phyloP scores from a whole-genome alignment of 148 eudicot genomes.

The Spergularia bocconei region DNA sequence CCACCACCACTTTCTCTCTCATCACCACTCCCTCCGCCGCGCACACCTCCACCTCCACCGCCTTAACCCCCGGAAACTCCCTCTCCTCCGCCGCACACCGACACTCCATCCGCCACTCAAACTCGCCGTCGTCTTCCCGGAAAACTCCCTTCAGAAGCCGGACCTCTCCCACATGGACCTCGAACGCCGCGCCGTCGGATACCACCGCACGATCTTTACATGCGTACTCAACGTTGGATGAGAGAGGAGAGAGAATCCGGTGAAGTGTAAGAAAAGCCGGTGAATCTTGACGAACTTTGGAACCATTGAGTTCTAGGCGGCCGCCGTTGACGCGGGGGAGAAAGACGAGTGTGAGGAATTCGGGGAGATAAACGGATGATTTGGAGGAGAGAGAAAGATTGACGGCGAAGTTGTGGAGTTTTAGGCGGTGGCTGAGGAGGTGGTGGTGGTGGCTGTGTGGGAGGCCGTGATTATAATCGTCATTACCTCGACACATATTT shows the following conservation, averaged over 20 bases:
- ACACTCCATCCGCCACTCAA: slow-evolving; percentile 47
- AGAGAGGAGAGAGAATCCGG: slow-evolving; percentile 20
- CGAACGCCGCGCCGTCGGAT: slow-evolving; percentile 52
- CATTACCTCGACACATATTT: no score
- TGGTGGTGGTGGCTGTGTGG: background rate
- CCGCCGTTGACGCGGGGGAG: slow-evolving; percentile 51
- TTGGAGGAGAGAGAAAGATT: background rate
- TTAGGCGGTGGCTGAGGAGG: background rate
- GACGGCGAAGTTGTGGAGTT: background rate
- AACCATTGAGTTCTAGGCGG: slow-evolving; percentile 39
- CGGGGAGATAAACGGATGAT: slow-evolving; percentile 17
- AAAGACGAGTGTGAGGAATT: slow-evolving; percentile 44
- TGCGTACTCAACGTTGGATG: slow-evolving; percentile 20
- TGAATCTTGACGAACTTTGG: slow-evolving; percentile 38
- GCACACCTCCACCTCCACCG: slow-evolving; percentile 32
- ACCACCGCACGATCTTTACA: slow-evolving; percentile 38
- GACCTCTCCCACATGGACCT: slow-evolving; percentile 46
- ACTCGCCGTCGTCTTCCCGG: slow-evolving; percentile 29
- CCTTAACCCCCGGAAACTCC: slow-evolving; percentile 16
- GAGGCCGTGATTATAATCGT: background rate
- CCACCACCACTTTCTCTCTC: slow-evolving; percentile 12
- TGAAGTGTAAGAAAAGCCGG: slow-evolving; percentile 61
- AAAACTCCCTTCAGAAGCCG: slow-evolving; percentile 49
- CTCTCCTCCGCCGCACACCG: slow-evolving; percentile 22
- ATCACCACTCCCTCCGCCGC: slow-evolving; percentile 31